Percentiles rank a stretch among this genome's conserved stretches.
Conservation (phyloP, 2,329 filamentous ascomycete genomes). For the Epichloe glyceriae region DNA sequence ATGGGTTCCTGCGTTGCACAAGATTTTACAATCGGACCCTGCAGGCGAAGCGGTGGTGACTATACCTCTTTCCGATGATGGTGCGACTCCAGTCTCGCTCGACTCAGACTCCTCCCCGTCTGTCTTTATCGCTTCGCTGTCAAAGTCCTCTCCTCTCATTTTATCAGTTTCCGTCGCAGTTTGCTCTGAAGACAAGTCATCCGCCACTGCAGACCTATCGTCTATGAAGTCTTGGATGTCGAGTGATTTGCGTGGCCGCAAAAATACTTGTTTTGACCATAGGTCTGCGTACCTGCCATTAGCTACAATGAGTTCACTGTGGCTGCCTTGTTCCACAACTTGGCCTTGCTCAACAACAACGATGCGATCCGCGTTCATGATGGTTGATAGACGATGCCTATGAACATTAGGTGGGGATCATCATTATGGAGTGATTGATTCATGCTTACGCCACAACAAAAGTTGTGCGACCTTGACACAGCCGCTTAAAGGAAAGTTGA, state of each 20-base stretch:
- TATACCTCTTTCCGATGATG: constrained; percentile 36
- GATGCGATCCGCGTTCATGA: constrained; percentile 56
- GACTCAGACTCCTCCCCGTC: constrained; percentile 11
- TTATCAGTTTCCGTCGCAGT: constrained; percentile 23
- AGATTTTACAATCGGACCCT: constrained; percentile 25
- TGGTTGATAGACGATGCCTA: constrained; percentile 56
- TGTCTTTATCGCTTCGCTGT: constrained; percentile 12
- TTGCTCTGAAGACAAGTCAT: constrained; percentile 24
- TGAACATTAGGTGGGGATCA: constrained; percentile 5
- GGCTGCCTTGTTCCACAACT: constrained; percentile 50
- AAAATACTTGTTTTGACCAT: constrained; percentile 51
- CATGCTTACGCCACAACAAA: constrained; percentile 49
- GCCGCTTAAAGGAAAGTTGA: constrained; percentile 43
- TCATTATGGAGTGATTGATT: too few species aligned
- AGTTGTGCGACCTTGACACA: constrained; percentile 50
- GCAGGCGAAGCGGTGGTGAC: neutral
- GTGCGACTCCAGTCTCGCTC: constrained; percentile 21
- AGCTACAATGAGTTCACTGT: constrained; percentile 43
- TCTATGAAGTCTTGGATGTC: constrained; percentile 4
- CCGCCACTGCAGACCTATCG: constrained; percentile 17
- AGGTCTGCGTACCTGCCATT: constrained; percentile 50
- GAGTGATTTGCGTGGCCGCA: constrained; percentile 30
- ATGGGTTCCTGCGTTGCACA: constrained; percentile 33
- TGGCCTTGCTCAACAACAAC: constrained; percentile 51
- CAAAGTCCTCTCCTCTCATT: constrained; percentile 9